Evolutionary conservation across 768 basidiomycete species (phyloP), one percentile per base, ranked within the genome.

Genomic region (Sporobolomyces phaffii): DNA sequence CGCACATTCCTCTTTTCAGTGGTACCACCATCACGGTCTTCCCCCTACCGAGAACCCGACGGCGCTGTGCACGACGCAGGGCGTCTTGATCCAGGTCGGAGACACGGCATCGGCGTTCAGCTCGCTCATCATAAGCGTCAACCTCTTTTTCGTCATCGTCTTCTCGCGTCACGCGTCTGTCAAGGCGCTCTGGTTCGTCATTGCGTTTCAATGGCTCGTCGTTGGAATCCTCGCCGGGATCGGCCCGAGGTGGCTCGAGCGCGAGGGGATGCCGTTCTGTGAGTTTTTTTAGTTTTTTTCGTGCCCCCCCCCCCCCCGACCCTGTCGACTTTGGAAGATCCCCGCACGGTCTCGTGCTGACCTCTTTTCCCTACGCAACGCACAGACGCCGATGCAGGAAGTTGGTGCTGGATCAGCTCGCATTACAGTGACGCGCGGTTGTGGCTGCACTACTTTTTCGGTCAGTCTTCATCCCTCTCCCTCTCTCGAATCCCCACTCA

Each of bases 131-230:
- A 68, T 68, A 9, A 38, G 48, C 31, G 9, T 40, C 31, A 68
- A 68, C 56, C 60, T 68, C 14, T 51, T 68, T 34, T 20, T n/a
- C 53, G 43, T 68, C 33, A 29, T 68, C 49, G 56, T 62, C 49
- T 51, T 62, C n/a, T 22, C 29, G 22, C 20, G 31, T 15, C 33
- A 38, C 3, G 49, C 66, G 1, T 36, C 61, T 4, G 29, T 53
- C 24, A 36, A 31, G 5, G 9, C 1, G 4, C 20, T 63, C 18
- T 31, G 36, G 29, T n/a, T 4, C 40, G 44, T 62, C 20, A 51
- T 68, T 8, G 61, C 24, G 2, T 4, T 31, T 15, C 49, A 52
- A n/a, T 68, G 66, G 66, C 3, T 40, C 22, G 2, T 45, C 18
- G 44, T 62, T 22, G 54, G 24, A 9, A 6, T 62, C 28, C 20